phyloP scores from a whole-genome alignment of 169 alveolate genomes.

The Theileria annulata region DNA sequence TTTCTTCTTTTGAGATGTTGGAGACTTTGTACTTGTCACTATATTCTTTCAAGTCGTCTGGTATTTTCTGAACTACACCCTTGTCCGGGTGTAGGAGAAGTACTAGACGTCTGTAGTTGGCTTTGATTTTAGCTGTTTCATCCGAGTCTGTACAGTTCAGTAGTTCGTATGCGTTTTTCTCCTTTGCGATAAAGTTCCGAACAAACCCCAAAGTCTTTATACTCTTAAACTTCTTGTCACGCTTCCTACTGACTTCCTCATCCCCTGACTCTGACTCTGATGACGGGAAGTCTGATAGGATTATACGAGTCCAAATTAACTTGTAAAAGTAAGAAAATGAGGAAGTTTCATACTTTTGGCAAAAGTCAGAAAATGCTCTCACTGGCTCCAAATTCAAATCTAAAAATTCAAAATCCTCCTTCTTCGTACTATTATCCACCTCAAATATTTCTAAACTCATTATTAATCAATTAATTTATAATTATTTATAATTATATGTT shows the following conservation, averaged over 20 bases:
- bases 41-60: constrained; percentile 60
- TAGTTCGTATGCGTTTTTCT: constrained; percentile 71
- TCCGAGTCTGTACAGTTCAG: constrained; percentile 73
- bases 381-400: constrained; percentile 5
- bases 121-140: constrained; percentile 64
- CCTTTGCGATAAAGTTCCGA: constrained; percentile 65
- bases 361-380: background rate
- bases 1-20: constrained; percentile 64
- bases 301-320: constrained; percentile 35
- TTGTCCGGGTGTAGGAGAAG: constrained; percentile 79
- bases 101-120: constrained; percentile 69
- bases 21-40: constrained; percentile 65
- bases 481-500: background rate
- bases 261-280: constrained; percentile 7
- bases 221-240: constrained; percentile 21
- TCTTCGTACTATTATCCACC: constrained; percentile 1
- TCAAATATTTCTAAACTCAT: background rate
- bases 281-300: constrained; percentile 6
- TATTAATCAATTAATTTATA: background rate
- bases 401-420: background rate
- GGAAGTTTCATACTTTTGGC: background rate
- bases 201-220: constrained; percentile 63
- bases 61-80: constrained; percentile 47
- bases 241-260: constrained; percentile 23
- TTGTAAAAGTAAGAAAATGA: constrained; percentile 18